These are phyloP conservation scores for Axilococcus clingmanii DNA, from an alignment of 139 green algal species.

Conservation along the genomic window DNA sequence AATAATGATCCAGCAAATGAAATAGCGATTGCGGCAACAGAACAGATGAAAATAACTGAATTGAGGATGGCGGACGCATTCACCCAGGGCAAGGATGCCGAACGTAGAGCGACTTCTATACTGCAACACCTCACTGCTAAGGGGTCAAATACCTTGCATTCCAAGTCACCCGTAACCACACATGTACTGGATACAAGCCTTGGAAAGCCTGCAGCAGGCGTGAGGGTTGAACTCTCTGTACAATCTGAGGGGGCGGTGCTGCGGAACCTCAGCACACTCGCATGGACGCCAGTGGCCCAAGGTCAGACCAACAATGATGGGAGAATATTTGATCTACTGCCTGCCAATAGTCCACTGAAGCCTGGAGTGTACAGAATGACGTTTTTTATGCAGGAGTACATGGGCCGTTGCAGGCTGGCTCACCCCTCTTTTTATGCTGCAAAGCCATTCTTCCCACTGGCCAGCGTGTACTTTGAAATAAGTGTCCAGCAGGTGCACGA, in stretches of 20 bases:
- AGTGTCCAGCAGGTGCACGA: constrained; percentile 26
- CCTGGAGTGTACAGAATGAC: constrained; percentile 69
- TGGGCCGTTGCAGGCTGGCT: constrained; percentile 29
- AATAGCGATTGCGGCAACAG: constrained; percentile 50
- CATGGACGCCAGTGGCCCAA: constrained; percentile 37
- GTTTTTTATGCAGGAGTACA: constrained; percentile 71
- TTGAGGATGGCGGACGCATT: constrained; percentile 46
- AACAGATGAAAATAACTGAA: constrained; percentile 97
- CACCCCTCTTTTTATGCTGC: constrained; percentile 37
- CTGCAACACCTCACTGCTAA: constrained; percentile 12
- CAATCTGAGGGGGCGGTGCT: constrained; percentile 26
- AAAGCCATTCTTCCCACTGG: constrained; percentile 71
- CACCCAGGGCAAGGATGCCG: background rate
- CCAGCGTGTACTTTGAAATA: constrained; percentile 53
- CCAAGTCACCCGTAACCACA: constrained; percentile 80
- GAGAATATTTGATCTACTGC: constrained; percentile 44
- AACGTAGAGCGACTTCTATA: constrained; percentile 36
- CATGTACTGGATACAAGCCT: constrained; percentile 84
- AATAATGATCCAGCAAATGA: constrained; percentile 53
- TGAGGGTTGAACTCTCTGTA: constrained; percentile 50
- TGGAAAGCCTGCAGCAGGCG: constrained; percentile 63
- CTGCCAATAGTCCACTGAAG: constrained; percentile 33
- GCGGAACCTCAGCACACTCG: background rate
- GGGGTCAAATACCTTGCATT: background rate
- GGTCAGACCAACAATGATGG: constrained; percentile 74